Evolutionary conservation across 2,329 filamentous ascomycete genomes (phyloP), one percentile per base, ranked within the genome.

Genomic region (Zymoseptoria tritici): DNA sequence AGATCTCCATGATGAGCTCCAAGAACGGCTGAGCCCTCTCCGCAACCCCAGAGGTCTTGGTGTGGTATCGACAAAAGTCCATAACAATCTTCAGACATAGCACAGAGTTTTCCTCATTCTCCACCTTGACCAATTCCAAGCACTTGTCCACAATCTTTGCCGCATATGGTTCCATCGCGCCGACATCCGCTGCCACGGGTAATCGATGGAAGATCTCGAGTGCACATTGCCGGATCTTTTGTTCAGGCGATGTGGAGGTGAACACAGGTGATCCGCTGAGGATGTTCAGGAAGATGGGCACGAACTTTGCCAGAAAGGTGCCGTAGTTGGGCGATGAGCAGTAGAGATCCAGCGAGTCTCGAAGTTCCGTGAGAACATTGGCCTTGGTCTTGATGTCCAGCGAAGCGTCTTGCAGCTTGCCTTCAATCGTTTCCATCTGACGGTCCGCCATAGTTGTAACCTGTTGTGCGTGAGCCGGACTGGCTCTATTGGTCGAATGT

Each of bases 71-170:
- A 82, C 96, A 91, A 65, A 97, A 87, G 72, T 99, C 94, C 79
- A 96, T 97, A 56, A 96, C 91, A 13, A 93, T 96, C 80, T 99
- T 99, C 77, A 99, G 91, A 73, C 93, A 97, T 63, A 99, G 79
- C n/a, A 95, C 91, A 2, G 93, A 94, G 80, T 99, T 99, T 64
- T 99, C 94, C 76, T 99, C 94, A 69, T 99, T 99, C 75, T 99
- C 94, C 50, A 85, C 88, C 67, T 88, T 86, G 61, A 97, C 91
- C 60, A 99, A 79, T 57, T 85, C 83, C 86, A 97, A 93, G 64
- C 97, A 82, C 66, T 96, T 82, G 71, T 97, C 92, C 61, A 97
- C 90, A 62, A 96, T 87, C 72, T 95, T 90, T 65, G 86, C 83
- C 49, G 93, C 92, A 74, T 93, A 95, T 0, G 87, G 89, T 73